A percentile compares a stretch with the other conserved stretches of the same genome.
Evolutionary conservation across 2,329 filamentous ascomycete species (phyloP).

Genomic region (Aspergillus floridensis): DNA sequence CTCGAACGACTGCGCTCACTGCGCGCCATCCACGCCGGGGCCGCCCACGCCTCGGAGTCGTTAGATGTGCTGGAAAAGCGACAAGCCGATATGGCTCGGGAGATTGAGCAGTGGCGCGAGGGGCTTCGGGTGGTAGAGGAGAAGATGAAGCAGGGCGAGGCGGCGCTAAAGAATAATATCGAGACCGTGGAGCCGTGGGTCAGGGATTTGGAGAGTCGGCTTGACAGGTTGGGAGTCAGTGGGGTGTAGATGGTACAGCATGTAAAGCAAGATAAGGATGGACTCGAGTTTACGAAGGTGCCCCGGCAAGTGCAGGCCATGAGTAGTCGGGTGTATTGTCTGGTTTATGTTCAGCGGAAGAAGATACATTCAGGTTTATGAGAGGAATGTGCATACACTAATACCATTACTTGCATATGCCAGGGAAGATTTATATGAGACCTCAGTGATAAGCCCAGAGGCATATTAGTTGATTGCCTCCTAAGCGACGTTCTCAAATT

Average conservation of each 20-base stretch:
- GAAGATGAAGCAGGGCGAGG: conserved; percentile 68
- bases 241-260: background rate
- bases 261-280: background rate
- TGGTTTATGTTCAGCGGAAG: background rate
- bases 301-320: background rate
- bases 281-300: background rate
- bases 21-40: conserved; percentile 79
- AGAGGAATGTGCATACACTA: background rate
- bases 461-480: too few relatives aligned
- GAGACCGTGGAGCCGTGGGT: conserved; percentile 87
- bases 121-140: conserved; percentile 76
- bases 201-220: conserved; percentile 75
- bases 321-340: background rate
- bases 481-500: too few relatives aligned
- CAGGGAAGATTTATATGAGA: background rate
- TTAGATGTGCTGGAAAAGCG: conserved; percentile 73
- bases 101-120: conserved; percentile 82
- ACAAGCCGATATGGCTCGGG: conserved; percentile 77
- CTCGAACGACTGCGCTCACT: conserved; percentile 83
- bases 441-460: too few relatives aligned
- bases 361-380: background rate
- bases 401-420: background rate
- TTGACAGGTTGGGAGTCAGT: conserved; percentile 56
- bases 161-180: conserved; percentile 73
- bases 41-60: conserved; percentile 74